Evolutionary conservation across 768 basidiomycete species (phyloP).

Genomic region (Pholiota microspora): DNA sequence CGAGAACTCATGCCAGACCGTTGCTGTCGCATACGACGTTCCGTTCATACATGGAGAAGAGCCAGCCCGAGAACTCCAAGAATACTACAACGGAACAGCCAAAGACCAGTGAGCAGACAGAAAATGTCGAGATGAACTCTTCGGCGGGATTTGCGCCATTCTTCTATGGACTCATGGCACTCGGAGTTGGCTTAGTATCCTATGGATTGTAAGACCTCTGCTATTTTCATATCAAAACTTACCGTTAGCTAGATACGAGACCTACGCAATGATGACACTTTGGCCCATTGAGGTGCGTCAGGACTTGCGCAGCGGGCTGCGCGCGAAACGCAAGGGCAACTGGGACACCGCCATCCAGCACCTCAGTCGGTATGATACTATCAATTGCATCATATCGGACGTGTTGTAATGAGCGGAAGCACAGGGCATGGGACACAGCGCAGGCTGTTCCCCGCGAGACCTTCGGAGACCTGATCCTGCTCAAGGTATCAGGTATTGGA

Average conservation of each 20-base stretch:
- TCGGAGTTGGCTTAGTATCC: slow-evolving; percentile 28
- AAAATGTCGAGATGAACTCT: background rate
- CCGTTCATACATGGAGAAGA: slow-evolving; percentile 5
- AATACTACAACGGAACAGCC: background rate
- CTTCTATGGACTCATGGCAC: slow-evolving; percentile 26
- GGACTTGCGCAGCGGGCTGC: slow-evolving; percentile 65
- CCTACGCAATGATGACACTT: slow-evolving; percentile 42
- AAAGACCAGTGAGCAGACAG: background rate
- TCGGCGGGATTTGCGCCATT: slow-evolving; percentile 16
- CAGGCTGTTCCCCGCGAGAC: slow-evolving; percentile 37
- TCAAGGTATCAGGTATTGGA: slow-evolving; percentile 69
- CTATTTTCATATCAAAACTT: background rate
- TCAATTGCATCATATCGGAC: too few species aligned
- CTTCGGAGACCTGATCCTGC: slow-evolving; percentile 46
- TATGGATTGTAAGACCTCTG: slow-evolving; percentile 31
- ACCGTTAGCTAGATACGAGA: slow-evolving; percentile 10
- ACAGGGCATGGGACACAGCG: slow-evolving; percentile 52
- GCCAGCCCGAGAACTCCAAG: background rate
- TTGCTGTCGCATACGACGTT: background rate
- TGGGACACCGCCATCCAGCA: slow-evolving; percentile 47
- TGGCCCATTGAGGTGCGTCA: slow-evolving; percentile 65
- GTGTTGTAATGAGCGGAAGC: too few species aligned
- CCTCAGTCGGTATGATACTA: slow-evolving; percentile 49
- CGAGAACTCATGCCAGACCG: background rate
- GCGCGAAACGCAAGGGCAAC: slow-evolving; percentile 60